Conservation (phyloP, 805 yeast genomes). For the Scheffersomyces amazonensis region DNA sequence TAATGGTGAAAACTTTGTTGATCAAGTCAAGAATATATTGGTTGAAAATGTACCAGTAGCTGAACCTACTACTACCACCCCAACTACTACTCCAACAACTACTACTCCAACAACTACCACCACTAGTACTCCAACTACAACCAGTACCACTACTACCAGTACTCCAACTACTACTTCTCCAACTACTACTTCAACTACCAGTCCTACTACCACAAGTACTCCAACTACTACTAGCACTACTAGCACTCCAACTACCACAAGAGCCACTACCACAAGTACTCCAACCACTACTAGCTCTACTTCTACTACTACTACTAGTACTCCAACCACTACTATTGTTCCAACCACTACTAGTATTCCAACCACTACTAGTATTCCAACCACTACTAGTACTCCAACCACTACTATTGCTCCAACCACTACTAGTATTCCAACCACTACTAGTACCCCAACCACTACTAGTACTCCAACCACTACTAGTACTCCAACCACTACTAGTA, state of each 20-base stretch:
- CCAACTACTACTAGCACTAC: constrained; percentile 2
- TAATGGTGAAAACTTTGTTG: constrained; percentile 18
- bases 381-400: constrained; percentile 3
- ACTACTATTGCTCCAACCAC: constrained; percentile 1
- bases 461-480: constrained; percentile 1
- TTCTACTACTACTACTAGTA: constrained; percentile 1
- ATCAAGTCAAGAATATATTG: constrained; percentile 39
- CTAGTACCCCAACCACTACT: constrained; percentile 1
- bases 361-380: not conserved
- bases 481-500: not conserved
- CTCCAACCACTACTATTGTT: constrained; percentile 4
- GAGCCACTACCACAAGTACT: constrained; percentile 1
- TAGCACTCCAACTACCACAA: constrained; percentile 1
- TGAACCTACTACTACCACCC: constrained; percentile 7
- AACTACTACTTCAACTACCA: constrained; percentile 3
- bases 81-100: constrained; percentile 2
- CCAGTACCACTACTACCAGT: constrained; percentile 4
- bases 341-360: constrained; percentile 1
- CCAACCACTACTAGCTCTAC: not conserved
- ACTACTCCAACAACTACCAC: constrained; percentile 4
- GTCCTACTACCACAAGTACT: constrained; percentile 4
- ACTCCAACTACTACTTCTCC: constrained; percentile 4
- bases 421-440: constrained; percentile 1
- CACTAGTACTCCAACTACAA: constrained; percentile 3
- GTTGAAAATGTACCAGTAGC: constrained; percentile 21